Percentiles rank a stretch among this genome's conserved stretches.
Conservation (phyloP, 2,329 filamentous ascomycete species). For the Ophiosphaerella korrae region DNA sequence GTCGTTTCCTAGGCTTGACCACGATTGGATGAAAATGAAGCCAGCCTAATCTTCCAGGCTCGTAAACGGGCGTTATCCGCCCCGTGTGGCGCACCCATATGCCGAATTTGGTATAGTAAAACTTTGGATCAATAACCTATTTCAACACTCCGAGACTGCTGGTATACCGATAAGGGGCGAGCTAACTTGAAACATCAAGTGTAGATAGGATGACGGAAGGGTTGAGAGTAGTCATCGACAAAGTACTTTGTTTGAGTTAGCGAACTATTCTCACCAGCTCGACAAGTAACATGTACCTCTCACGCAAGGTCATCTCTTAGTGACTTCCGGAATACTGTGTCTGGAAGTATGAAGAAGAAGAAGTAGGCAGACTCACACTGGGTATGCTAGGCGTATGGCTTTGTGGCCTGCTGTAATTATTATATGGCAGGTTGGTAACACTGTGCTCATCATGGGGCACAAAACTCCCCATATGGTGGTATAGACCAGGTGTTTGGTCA, state of each 20-base stretch:
- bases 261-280: neutral
- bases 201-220: slow-evolving; percentile 3
- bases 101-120: slow-evolving; percentile 1
- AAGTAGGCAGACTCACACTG: slow-evolving; percentile 25
- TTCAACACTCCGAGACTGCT: neutral
- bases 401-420: slow-evolving; percentile 5
- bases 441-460: slow-evolving; percentile 15
- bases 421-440: slow-evolving; percentile 11
- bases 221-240: slow-evolving; percentile 7
- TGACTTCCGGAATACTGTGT: slow-evolving; percentile 8
- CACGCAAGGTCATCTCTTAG: slow-evolving; percentile 10
- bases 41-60: slow-evolving; percentile 4
- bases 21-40: slow-evolving; percentile 3
- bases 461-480: slow-evolving; percentile 17
- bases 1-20: neutral
- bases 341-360: slow-evolving; percentile 12
- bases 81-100: neutral
- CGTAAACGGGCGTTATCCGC: neutral
- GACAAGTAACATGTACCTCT: slow-evolving; percentile 6
- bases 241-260: slow-evolving; percentile 13
- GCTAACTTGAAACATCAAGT: neutral
- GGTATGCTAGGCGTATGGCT: slow-evolving; percentile 14
- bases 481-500: slow-evolving; percentile 16
- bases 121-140: neutral
- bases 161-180: neutral